Evolutionary conservation across 75 land plant genomes (phyloP).

Genomic region (Picea glauca): DNA sequence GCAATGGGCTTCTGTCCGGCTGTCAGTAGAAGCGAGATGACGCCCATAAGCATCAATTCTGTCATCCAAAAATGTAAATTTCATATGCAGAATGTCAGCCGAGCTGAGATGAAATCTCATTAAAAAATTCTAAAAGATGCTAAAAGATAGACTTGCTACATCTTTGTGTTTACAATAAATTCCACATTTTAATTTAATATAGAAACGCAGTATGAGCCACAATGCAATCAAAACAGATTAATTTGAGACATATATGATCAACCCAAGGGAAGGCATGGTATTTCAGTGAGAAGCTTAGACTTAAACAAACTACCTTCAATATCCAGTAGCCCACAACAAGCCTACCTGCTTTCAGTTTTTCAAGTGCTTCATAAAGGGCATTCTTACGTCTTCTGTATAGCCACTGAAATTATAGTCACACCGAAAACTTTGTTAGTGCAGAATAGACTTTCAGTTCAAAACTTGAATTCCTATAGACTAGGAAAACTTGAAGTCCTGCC

Average conservation of each 20-base stretch:
- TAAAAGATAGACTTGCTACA: background rate
- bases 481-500: conserved; percentile 10
- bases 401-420: too few relatives aligned
- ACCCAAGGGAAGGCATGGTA: background rate
- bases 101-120: background rate
- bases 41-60: conserved; percentile 63
- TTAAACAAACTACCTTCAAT: background rate
- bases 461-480: too few relatives aligned
- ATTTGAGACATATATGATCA: background rate
- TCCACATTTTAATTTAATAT: background rate
- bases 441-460: too few relatives aligned
- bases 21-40: conserved; percentile 54
- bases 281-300: too few relatives aligned
- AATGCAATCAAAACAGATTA: background rate
- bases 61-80: background rate
- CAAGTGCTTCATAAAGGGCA: conserved; percentile 24
- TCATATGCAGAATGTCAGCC: background rate
- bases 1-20: conserved; percentile 27
- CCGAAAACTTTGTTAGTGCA: background rate
- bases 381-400: conserved; percentile 10
- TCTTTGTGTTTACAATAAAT: background rate
- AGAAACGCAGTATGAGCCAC: background rate
- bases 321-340: background rate
- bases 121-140: background rate
- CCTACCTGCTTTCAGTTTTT: conserved; percentile 25